Conservation (phyloP, 305 asterid species). For the Fraxinus platypoda region DNA sequence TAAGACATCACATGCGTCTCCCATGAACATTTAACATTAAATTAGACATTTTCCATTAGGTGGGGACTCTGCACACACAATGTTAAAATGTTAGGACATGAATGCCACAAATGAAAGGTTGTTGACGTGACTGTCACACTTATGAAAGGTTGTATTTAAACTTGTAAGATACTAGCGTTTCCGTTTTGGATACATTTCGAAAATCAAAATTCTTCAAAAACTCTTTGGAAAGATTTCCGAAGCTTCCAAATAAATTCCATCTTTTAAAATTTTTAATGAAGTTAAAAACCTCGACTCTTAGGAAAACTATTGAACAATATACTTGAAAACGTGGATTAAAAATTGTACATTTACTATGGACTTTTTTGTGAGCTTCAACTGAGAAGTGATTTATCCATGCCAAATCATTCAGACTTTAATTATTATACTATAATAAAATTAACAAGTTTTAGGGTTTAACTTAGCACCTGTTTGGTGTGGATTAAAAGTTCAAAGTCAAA, state of each 20-base stretch:
- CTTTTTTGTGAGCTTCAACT: background rate
- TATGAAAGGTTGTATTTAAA: background rate
- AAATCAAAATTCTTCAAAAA: background rate
- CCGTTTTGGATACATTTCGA: background rate
- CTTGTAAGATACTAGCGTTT: background rate
- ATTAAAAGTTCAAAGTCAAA: too few relatives aligned
- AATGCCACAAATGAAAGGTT: background rate
- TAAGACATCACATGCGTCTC: background rate
- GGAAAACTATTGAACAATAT: background rate
- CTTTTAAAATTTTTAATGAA: background rate
- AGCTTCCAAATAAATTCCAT: background rate
- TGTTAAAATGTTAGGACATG: background rate
- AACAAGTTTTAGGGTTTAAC: background rate
- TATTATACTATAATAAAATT: too few relatives aligned
- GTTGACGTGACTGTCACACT: background rate
- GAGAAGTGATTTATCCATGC: background rate
- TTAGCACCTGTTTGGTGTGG: too few relatives aligned
- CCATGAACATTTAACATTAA: background rate
- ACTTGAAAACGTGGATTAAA: background rate
- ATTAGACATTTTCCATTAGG: background rate
- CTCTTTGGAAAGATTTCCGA: background rate
- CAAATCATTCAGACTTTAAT: background rate
- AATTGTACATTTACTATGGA: background rate
- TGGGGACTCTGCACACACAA: background rate
- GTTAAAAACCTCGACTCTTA: background rate